These are phyloP conservation scores for Allium fistulosum DNA, from an alignment of 106 monocot genomes.

Conservation along the genomic window DNA sequence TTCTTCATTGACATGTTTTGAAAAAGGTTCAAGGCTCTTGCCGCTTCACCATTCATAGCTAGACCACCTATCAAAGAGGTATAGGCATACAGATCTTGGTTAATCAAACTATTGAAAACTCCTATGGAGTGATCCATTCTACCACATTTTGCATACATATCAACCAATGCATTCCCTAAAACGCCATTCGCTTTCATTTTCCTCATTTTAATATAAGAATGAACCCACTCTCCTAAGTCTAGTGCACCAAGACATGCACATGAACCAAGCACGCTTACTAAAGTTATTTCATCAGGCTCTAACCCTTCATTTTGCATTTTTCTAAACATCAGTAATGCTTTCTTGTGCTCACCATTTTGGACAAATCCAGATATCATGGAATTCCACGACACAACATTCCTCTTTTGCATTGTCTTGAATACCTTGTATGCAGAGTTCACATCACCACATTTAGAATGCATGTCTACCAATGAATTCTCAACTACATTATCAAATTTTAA, in stretches of 20 bases:
- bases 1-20: constrained; percentile 30
- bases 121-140: constrained; percentile 20
- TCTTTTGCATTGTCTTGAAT: constrained; percentile 39
- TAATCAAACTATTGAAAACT: constrained; percentile 38
- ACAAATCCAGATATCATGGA: constrained; percentile 42
- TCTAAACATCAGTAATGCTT: constrained; percentile 11
- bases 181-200: constrained; percentile 23
- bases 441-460: constrained; percentile 54
- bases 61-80: constrained; percentile 62
- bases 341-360: constrained; percentile 39
- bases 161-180: constrained; percentile 50
- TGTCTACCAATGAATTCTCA: constrained; percentile 48
- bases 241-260: constrained; percentile 40
- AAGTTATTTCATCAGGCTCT: constrained; percentile 44
- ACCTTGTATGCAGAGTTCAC: constrained; percentile 25
- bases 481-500: constrained; percentile 19
- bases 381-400: constrained; percentile 70
- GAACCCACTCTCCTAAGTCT: constrained; percentile 47
- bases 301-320: constrained; percentile 33
- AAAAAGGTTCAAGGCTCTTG: constrained; percentile 46
- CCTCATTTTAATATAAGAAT: constrained; percentile 22
- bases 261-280: constrained; percentile 29
- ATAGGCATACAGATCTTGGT: constrained; percentile 50
- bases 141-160: constrained; percentile 89
- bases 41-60: constrained; percentile 45